Percentiles rank a stretch among this genome's conserved stretches.
phyloP scores from a whole-genome alignment of 768 basidiomycete species.

The Butyriboletus loyo region DNA sequence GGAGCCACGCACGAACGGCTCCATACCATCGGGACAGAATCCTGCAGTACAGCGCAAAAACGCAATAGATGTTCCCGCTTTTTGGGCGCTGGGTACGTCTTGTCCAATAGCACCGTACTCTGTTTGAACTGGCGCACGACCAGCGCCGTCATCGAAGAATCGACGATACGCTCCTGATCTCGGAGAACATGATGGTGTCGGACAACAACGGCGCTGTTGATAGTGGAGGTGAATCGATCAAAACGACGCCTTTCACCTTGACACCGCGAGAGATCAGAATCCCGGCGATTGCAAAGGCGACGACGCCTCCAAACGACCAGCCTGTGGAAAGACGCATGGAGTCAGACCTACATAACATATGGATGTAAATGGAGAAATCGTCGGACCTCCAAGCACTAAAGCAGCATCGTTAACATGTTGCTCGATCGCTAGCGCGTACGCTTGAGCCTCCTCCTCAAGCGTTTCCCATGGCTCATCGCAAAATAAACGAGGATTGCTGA shows the following conservation, averaged over 20 bases:
- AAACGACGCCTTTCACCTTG: conserved; percentile 51
- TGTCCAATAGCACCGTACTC: conserved; percentile 45
- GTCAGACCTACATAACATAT: neutral
- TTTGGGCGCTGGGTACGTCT: conserved; percentile 36
- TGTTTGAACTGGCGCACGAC: conserved; percentile 48
- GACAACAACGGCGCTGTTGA: conserved; percentile 51
- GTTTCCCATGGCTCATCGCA: conserved; percentile 45
- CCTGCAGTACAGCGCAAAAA: conserved; percentile 54
- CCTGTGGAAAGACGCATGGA: conserved; percentile 36
- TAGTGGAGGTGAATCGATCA: conserved; percentile 69
- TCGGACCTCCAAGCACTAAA: conserved; percentile 60
- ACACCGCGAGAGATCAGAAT: conserved; percentile 42
- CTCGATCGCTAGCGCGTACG: conserved; percentile 45
- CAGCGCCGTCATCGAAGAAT: conserved; percentile 33
- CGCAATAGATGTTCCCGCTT: conserved; percentile 37
- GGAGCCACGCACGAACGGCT: conserved; percentile 50
- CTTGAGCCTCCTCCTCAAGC: conserved; percentile 49
- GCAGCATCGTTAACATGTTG: conserved; percentile 32
- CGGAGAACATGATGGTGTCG: conserved; percentile 37
- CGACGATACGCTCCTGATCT: conserved; percentile 26
- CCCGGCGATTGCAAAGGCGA: conserved; percentile 61
- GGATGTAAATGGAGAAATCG: neutral
- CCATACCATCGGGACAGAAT: conserved; percentile 33
- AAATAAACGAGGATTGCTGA: conserved; percentile 54
- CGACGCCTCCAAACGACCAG: conserved; percentile 78